Evolutionary conservation across 805 yeast genomes (phyloP), one percentile per base, ranked within the genome.

Genomic region (Pichia deserticola): DNA sequence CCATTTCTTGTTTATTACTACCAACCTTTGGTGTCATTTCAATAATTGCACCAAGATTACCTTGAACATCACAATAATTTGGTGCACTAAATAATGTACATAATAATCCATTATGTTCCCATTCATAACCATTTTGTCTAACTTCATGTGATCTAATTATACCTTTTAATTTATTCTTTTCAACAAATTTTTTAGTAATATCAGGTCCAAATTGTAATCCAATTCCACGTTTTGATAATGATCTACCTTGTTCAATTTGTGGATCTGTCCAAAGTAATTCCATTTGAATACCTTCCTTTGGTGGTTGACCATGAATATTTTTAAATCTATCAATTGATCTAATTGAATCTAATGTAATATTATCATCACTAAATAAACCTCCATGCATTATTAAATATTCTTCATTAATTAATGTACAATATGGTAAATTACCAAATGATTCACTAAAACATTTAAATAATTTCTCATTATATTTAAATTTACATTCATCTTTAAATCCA

Each of bases 11-110:
- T 13, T 38, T 25, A 7, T 35, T 28, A 33, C 28, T 29, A 4
- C 28, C 7, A 6, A 35, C 47, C 4, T 33, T 37, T 13, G 5
- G 20, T 5, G 45, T 46, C 56, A 92, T 77, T 60, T 89, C 86
- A 52, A 93, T 84, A 49, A 86, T 85, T 9, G 95, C 98, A 47
- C 97, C 99, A 56, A 79, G 67, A 67, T 93, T 93, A 12, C 95
- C 96, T 49, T 88, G 89, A 13, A 84, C 72, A 64, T 93, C 99
- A 71, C 98, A 92, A 67, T 92, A 92, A 66, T 93, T 92, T 36
- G 99, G 99, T 0, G 99, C 99, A 66, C 95, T 84, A 67, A 93
- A 93, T n/a, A 93, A 96, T 0, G 99, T 93, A 47, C 89, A 79
- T 46, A 93, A 77, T 56, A 81, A 76, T 11, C 95, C 95, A 51